phyloP scores from a whole-genome alignment of 202 grass and related monocot species.

The Carex sylvatica region DNA sequence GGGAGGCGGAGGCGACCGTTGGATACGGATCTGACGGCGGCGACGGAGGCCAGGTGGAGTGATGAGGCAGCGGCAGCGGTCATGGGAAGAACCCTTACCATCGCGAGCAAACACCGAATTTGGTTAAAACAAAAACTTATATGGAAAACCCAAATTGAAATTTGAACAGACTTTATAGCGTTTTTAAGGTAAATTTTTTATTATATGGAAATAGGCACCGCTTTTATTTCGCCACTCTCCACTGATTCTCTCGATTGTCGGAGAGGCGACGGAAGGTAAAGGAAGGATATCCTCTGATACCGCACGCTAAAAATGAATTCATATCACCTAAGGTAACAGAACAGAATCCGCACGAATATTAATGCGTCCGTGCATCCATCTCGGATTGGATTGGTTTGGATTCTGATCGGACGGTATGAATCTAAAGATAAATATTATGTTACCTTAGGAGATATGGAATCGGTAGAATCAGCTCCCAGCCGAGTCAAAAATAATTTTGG shows the following conservation, averaged over 20 bases:
- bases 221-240: background rate
- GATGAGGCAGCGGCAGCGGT: slow-evolving; percentile 35
- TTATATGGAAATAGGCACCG: background rate
- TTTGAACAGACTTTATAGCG: background rate
- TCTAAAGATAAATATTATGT: no score
- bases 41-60: slow-evolving; percentile 33
- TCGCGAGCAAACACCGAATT: slow-evolving; percentile 11
- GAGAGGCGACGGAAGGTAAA: background rate
- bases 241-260: background rate
- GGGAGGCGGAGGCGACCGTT: slow-evolving; percentile 34
- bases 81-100: slow-evolving; percentile 41
- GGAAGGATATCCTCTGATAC: no score
- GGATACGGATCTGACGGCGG: slow-evolving; percentile 27
- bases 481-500: no score
- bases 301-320: no score
- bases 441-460: no score
- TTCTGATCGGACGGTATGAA: no score
- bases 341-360: no score
- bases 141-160: slow-evolving; percentile 17
- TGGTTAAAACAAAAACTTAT: background rate
- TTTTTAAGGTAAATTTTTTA: slow-evolving; percentile 1
- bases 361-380: no score
- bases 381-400: no score
- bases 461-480: no score
- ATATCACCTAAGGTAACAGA: no score